Base-by-base conservation (phyloP, 2,329 filamentous ascomycete genomes). In the Mariannaea elegans region DNA sequence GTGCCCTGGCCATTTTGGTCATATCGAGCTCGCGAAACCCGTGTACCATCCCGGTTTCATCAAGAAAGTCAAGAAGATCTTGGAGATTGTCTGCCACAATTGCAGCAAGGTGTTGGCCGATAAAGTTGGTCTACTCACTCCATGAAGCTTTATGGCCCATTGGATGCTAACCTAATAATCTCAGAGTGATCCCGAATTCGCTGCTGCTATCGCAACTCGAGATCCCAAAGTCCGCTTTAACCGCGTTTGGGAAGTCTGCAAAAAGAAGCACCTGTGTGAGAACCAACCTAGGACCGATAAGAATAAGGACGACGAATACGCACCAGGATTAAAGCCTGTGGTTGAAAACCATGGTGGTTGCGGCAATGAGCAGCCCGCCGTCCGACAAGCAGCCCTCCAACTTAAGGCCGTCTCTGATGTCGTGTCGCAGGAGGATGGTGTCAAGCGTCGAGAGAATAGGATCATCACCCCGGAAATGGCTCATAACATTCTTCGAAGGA, bases 41-140 rank as follows among this genome's bases (percentile, higher is more conserved):
- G 95, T 99, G 71, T 99, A 91, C 78, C 95, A 99, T 71, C 81
- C 84, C 82, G 95, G 95, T 73, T 99, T 97, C 80, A 91, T 99
- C 81, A 96, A 92, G 78, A 98, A 98, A 83, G 94, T 97, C 80
- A 99, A 99, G 85, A 99, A 98, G 84, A 88, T 99, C 72, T 84
- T 99, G 78, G 96, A 99, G 85, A 95, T 94, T 71, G 94, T 99
- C 78, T 99, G 96, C 86, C 94, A 97, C 82, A 97, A 96, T 79
- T 99, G 96, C 85, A 94, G 94, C 81, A 97, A 95, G 84, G 92
- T 98, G 75, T 87, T 97, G 84, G 90, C 93, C 81, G 94, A 98
- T 87, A 92, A 93, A 90, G 94, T 98, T 90, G 93, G 94, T 96
- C 83, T 84, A 65, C 71, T 76, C 73, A 74, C 83, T 83, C 82